Base-by-base conservation (phyloP, 2,329 filamentous ascomycete species). In the Cadophora luteo-olivacea region DNA sequence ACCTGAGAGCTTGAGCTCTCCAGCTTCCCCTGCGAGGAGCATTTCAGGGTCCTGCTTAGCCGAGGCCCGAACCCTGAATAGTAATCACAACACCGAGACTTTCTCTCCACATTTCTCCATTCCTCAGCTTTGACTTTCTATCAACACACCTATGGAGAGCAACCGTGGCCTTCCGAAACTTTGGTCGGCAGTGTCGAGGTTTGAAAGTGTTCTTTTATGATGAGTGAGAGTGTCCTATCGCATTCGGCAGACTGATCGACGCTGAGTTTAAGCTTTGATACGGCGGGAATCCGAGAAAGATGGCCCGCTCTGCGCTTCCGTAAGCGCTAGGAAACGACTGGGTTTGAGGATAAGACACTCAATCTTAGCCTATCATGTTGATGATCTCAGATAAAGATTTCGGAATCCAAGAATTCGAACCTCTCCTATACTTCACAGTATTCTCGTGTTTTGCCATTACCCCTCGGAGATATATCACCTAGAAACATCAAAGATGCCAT, bases 1-100 rank as follows among this genome's bases (percentile, higher is more conserved):
- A 49, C n/a, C 45, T 16, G 41, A 45, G 12, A 38, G 36, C 36
- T 45, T 45, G 36, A 38, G 36, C 36, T 38, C 12, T 29, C 12
- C 8, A 38, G 36, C 36, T 45, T 45, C 41, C 41, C 41, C 41
- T 2, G 11, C 41, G 16, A 22, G 19, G 19, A 22, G 45, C n/a
- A 8, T 22, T 49, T 49, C 45, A 49, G 45, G 45, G 45, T 49
- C 45, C 11, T 25, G n/a, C 45, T 49, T 24, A 38, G 36, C 57
- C 57, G 57, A 60, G 57, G 57, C 57, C 22, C 57, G 36, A 25
- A n/a, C 25, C 33, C 57, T 60, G 57, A 60, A 60, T 41, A 60
- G 33, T 60, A 60, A 60, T 60, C 57, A 41, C n/a, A 60, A 60
- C 33, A 60, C 33, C 33, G 14, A 25, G 33, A 41, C 3, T 19